Evolutionary conservation across 257 asterid species (phyloP).

Genomic region (Solanum dulcamara): DNA sequence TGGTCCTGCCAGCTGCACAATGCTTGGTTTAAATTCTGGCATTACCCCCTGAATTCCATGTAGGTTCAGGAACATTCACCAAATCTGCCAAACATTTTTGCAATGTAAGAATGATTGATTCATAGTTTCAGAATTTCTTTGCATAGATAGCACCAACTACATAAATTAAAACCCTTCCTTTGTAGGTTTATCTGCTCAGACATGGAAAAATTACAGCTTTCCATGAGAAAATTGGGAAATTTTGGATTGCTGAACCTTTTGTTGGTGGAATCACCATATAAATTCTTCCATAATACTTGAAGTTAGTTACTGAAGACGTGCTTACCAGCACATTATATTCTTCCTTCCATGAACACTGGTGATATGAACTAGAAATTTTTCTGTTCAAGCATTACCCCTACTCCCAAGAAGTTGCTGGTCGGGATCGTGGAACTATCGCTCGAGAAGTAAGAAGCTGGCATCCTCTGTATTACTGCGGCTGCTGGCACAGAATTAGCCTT

Average conservation of each 20-base stretch:
- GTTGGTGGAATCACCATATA: background rate
- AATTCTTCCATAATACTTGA: background rate
- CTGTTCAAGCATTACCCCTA: background rate
- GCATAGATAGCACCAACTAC: background rate
- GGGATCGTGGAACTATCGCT: no score
- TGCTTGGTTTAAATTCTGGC: background rate
- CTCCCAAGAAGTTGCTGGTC: no score
- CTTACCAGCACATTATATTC: background rate
- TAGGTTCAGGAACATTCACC: background rate
- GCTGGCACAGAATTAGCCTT: no score
- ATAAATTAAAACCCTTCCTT: background rate
- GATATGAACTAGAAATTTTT: background rate
- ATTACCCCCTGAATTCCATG: background rate
- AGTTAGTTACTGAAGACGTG: background rate
- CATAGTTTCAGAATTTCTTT: background rate
- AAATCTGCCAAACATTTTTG: background rate
- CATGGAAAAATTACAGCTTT: background rate
- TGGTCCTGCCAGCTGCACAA: background rate
- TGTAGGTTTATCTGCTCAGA: background rate
- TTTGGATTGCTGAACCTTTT: background rate
- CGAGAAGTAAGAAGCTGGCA: no score
- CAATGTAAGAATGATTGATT: background rate
- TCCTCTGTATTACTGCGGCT: no score
- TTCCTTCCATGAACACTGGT: background rate
- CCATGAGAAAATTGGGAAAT: background rate